Conservation (phyloP, 768 basidiomycete genomes). For the Phanerochaete carnosa region DNA sequence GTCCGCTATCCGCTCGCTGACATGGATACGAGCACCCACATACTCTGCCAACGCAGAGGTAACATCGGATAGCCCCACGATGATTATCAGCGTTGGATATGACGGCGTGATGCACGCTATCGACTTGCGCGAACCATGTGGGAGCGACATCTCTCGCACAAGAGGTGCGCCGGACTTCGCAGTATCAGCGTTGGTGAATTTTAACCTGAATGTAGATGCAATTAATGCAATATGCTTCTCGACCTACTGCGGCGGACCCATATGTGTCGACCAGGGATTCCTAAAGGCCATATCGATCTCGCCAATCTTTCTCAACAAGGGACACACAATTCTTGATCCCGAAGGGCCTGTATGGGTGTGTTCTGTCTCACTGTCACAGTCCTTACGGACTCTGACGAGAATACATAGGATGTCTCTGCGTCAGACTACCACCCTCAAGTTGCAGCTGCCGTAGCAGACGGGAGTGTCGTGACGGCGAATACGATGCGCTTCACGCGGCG, state of each 20-base stretch:
- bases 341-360: slow-evolving; percentile 82
- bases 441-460: slow-evolving; percentile 81
- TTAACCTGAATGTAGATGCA: slow-evolving; percentile 47
- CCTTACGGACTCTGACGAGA: not conserved
- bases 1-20: slow-evolving; percentile 70
- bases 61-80: slow-evolving; percentile 56
- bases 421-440: slow-evolving; percentile 90
- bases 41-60: slow-evolving; percentile 43
- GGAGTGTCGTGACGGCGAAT: slow-evolving; percentile 74
- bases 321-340: slow-evolving; percentile 69
- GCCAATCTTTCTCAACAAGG: slow-evolving; percentile 70
- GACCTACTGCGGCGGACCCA: slow-evolving; percentile 61
- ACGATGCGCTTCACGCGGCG: slow-evolving; percentile 62
- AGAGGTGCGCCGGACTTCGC: slow-evolving; percentile 45
- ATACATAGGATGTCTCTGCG: slow-evolving; percentile 55
- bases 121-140: slow-evolving; percentile 70
- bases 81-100: slow-evolving; percentile 75
- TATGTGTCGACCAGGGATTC: slow-evolving; percentile 83
- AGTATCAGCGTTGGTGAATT: not conserved
- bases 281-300: slow-evolving; percentile 74
- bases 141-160: slow-evolving; percentile 72
- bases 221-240: slow-evolving; percentile 68
- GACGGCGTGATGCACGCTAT: slow-evolving; percentile 76
- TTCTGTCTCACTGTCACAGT: slow-evolving; percentile 2
- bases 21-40: slow-evolving; percentile 72